A percentile compares a stretch with the other conserved stretches of the same genome.
Conservation (phyloP, 306 rosid genomes). For the Mimosa pudica region DNA sequence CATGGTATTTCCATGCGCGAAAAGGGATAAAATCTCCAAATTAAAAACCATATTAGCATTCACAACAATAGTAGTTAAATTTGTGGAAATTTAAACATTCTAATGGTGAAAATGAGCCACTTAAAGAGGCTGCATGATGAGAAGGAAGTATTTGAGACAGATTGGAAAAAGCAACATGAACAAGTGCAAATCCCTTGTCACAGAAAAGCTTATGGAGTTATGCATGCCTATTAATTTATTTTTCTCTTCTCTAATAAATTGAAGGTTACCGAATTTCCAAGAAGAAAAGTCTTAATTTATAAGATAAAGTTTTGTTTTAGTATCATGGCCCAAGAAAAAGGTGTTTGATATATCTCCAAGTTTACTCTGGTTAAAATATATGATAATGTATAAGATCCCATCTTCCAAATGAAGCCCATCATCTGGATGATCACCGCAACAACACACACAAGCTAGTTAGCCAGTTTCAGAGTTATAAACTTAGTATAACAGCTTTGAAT, state of each 20-base stretch:
- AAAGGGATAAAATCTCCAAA: no score
- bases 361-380: not conserved
- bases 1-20: no score
- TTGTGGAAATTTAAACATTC: slow-evolving; percentile 1
- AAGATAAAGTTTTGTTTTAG: not conserved
- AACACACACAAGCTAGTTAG: not conserved
- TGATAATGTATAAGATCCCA: slow-evolving; percentile 7
- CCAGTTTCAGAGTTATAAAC: not conserved
- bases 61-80: not conserved
- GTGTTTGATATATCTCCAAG: not conserved
- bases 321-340: not conserved
- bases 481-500: slow-evolving; percentile 1
- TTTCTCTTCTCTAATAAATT: not conserved
- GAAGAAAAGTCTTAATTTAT: not conserved
- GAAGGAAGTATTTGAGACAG: not conserved
- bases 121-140: not conserved
- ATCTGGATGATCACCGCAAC: not conserved
- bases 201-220: not conserved
- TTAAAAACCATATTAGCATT: not conserved
- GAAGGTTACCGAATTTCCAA: slow-evolving; percentile 3
- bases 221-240: slow-evolving; percentile 1
- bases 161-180: not conserved
- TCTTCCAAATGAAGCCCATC: not conserved
- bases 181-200: not conserved
- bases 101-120: not conserved